phyloP scores from a whole-genome alignment of 495 filamentous ascomycete species.

The Hyaloscypha bicolor region DNA sequence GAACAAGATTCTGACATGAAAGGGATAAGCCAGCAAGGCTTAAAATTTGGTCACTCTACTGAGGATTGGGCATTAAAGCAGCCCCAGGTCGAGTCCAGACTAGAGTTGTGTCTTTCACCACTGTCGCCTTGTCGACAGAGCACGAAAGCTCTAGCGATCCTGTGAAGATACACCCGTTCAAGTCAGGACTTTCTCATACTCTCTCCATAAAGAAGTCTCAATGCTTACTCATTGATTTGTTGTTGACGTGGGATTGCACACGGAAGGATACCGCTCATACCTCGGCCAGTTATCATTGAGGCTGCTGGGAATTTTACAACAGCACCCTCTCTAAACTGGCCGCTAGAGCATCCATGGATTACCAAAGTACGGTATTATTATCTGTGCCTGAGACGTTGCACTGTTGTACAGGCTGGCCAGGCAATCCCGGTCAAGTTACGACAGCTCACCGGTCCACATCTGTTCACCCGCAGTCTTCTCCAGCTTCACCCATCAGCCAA shows the following conservation, averaged over 20 bases:
- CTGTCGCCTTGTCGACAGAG: neutral
- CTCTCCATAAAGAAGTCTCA: neutral
- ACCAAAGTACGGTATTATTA: neutral
- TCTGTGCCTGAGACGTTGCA: neutral
- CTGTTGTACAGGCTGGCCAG: neutral
- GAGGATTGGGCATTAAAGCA: too few relatives aligned
- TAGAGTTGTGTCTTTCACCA: too few relatives aligned
- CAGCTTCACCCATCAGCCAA: neutral
- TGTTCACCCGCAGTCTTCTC: neutral
- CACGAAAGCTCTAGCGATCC: neutral
- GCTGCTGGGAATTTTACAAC: neutral
- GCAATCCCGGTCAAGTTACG: neutral
- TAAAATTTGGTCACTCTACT: too few relatives aligned
- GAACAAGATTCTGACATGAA: too few relatives aligned
- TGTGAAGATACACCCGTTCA: neutral
- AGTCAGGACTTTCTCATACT: neutral
- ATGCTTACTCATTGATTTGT: neutral
- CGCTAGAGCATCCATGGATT: neutral
- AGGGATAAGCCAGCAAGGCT: too few relatives aligned
- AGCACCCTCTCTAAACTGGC: neutral
- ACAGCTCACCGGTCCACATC: neutral
- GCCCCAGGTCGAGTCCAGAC: too few relatives aligned
- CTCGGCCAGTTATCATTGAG: neutral
- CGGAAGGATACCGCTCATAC: neutral
- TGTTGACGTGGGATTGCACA: neutral